Conservation (phyloP, 257 asterid genomes). For the Nyctanthes arbortristis region DNA sequence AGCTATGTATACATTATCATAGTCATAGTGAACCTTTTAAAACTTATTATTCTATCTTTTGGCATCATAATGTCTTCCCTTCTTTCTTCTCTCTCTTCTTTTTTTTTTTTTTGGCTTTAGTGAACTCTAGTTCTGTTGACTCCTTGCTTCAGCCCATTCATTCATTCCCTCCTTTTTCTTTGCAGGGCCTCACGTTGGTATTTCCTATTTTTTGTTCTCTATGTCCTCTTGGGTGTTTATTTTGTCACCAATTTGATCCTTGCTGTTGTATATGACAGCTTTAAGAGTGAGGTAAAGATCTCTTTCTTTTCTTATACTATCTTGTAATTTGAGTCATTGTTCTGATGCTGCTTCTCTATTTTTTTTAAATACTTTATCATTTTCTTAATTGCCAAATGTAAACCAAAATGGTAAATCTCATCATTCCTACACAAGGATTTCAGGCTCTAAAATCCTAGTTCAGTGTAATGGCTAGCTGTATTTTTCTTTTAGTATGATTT, state of each 20-base stretch:
- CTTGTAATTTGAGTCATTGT: not conserved
- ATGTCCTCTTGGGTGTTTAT: conserved; percentile 90
- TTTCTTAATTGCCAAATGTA: conserved; percentile 9
- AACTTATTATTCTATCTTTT: too few species aligned
- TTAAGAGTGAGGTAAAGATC: conserved; percentile 73
- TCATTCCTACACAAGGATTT: not conserved
- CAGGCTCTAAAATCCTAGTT: conserved; percentile 10
- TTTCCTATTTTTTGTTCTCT: conserved; percentile 76
- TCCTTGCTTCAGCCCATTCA: conserved; percentile 14
- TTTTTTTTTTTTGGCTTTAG: conserved; percentile 3
- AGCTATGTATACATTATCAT: too few species aligned
- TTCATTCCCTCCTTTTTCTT: too few species aligned
- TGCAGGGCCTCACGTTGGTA: conserved; percentile 90
- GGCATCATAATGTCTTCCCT: too few species aligned
- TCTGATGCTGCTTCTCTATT: not conserved
- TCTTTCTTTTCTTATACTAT: not conserved
- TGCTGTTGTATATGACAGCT: conserved; percentile 98
- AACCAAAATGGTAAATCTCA: not conserved
- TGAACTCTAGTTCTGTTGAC: conserved; percentile 23
- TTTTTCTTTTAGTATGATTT: not conserved
- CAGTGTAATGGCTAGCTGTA: conserved; percentile 15
- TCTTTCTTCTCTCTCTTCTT: not conserved
- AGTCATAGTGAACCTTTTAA: too few species aligned
- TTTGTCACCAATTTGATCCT: conserved; percentile 97
- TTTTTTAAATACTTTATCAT: not conserved